Evolutionary conservation across 176 grass and related monocot species (phyloP).

Genomic region (Hsuehochloa calcarea): DNA sequence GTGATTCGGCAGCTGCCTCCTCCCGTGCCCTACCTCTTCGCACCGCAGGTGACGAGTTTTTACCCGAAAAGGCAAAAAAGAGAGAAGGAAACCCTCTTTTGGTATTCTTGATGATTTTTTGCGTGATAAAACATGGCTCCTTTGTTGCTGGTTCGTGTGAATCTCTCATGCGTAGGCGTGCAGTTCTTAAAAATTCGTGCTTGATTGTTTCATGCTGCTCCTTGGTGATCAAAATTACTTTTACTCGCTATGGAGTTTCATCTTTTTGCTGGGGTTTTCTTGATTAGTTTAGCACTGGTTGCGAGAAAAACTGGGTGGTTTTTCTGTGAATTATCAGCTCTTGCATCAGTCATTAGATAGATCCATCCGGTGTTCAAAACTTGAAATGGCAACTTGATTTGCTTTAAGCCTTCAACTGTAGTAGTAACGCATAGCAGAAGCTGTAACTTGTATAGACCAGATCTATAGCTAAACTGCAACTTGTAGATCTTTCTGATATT

Average conservation of each 20-base stretch:
- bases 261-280: background rate
- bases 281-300: background rate
- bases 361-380: background rate
- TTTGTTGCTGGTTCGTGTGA: background rate
- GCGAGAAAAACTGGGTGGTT: background rate
- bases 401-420: background rate
- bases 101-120: slow-evolving; percentile 14
- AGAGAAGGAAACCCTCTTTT: background rate
- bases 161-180: background rate
- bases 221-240: background rate
- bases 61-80: background rate
- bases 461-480: slow-evolving; percentile 3
- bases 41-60: slow-evolving; percentile 52
- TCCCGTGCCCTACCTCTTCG: slow-evolving; percentile 54
- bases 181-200: background rate
- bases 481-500: background rate
- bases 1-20: slow-evolving; percentile 43
- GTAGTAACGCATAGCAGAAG: background rate
- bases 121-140: slow-evolving; percentile 2
- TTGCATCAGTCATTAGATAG: background rate
- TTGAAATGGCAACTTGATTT: background rate
- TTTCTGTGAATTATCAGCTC: background rate
- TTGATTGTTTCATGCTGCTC: background rate
- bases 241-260: background rate
- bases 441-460: slow-evolving; percentile 4